phyloP scores from a whole-genome alignment of 2,329 filamentous ascomycete genomes.

The Fusarium longipes region DNA sequence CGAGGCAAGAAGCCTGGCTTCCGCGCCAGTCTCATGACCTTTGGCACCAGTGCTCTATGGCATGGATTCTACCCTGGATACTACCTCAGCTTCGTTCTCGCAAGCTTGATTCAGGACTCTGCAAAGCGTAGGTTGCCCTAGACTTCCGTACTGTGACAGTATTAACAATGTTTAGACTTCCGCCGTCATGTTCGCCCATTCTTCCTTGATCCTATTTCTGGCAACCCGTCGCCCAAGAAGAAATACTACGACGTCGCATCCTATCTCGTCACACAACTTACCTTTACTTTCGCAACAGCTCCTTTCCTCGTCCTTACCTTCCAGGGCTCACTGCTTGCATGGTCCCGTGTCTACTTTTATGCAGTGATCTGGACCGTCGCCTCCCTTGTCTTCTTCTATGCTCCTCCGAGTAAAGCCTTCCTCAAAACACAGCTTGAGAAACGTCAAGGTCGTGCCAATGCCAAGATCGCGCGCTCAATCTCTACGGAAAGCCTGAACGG shows the following conservation, averaged over 20 bases:
- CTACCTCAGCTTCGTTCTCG: constrained; percentile 89
- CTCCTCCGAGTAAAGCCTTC: constrained; percentile 72
- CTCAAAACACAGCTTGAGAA: constrained; percentile 70
- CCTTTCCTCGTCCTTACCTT: constrained; percentile 89
- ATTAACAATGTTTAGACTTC: constrained; percentile 69
- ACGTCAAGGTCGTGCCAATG: constrained; percentile 61
- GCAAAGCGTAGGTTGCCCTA: constrained; percentile 82
- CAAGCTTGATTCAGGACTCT: constrained; percentile 89
- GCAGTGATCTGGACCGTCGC: constrained; percentile 73
- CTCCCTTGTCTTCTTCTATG: constrained; percentile 81
- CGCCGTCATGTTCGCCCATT: constrained; percentile 91
- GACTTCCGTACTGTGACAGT: background rate
- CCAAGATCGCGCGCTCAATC: constrained; percentile 59
- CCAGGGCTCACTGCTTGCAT: constrained; percentile 75
- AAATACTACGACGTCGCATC: constrained; percentile 86
- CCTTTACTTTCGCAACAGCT: constrained; percentile 82
- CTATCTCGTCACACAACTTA: constrained; percentile 80
- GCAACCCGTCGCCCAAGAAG: constrained; percentile 76
- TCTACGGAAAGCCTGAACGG: constrained; percentile 68
- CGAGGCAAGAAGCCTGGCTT: constrained; percentile 97
- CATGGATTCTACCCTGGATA: constrained; percentile 98
- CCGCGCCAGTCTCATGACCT: constrained; percentile 91
- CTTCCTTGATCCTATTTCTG: constrained; percentile 84
- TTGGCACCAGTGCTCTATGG: constrained; percentile 95
- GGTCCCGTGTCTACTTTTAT: constrained; percentile 92